Evolutionary conservation across 768 basidiomycete species (phyloP).

Genomic region (Gloeostereum incarnatum): DNA sequence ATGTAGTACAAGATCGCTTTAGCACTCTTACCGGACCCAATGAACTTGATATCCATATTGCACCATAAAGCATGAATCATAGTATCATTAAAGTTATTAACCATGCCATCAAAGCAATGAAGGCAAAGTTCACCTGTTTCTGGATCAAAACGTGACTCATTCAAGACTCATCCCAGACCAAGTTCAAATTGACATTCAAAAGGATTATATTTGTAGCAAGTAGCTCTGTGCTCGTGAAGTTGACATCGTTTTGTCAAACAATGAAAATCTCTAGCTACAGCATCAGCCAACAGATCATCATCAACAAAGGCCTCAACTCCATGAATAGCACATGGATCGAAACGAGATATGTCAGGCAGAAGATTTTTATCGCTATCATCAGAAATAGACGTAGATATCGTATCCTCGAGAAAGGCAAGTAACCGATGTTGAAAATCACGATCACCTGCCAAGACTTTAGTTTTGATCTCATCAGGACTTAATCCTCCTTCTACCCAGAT

Average conservation of each 20-base stretch:
- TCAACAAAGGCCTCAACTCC: not conserved
- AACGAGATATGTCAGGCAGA: not conserved
- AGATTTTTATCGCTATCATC: not conserved
- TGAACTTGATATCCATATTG: slow-evolving; percentile 11
- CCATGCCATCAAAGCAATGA: slow-evolving; percentile 13
- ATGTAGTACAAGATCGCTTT: slow-evolving; percentile 22
- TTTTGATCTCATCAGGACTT: slow-evolving; percentile 5
- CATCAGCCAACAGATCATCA: not conserved
- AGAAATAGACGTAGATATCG: not conserved
- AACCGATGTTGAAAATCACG: not conserved
- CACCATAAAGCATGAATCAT: slow-evolving; percentile 9
- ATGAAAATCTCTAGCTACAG: slow-evolving; percentile 4
- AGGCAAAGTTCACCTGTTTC: slow-evolving; percentile 13
- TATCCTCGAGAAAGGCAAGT: not conserved
- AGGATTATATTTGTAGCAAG: slow-evolving; percentile 17
- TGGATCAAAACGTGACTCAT: slow-evolving; percentile 6
- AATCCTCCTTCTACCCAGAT: slow-evolving; percentile 15
- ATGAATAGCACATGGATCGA: not conserved
- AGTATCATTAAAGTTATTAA: slow-evolving; percentile 19
- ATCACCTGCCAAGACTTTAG: not conserved
- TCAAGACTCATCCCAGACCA: slow-evolving; percentile 2
- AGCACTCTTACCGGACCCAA: slow-evolving; percentile 15
- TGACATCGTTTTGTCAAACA: slow-evolving; percentile 10
- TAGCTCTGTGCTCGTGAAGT: slow-evolving; percentile 12
- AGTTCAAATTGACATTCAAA: slow-evolving; percentile 11